Conservation (phyloP, 2,329 filamentous ascomycete species). For the Epichloe scottii region DNA sequence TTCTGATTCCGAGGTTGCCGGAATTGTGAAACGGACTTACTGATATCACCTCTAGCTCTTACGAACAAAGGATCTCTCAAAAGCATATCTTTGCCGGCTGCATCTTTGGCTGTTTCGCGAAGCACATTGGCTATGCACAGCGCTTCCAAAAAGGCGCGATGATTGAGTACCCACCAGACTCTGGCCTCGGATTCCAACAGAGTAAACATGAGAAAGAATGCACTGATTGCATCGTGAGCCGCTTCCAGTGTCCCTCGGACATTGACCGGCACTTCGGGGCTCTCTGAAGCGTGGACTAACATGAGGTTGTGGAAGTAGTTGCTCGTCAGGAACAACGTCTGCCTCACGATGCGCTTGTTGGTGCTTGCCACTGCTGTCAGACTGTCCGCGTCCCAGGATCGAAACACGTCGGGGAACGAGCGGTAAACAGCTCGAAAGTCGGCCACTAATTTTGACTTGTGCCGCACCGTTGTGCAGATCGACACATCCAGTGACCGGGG, state of each 20-base stretch:
- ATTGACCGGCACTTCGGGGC: constrained; percentile 50
- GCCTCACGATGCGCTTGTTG: constrained; percentile 55
- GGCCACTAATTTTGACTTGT: constrained; percentile 57
- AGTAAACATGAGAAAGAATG: constrained; percentile 62
- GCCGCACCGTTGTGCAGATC: constrained; percentile 53
- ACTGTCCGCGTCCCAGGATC: constrained; percentile 50
- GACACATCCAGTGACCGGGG: constrained; percentile 63
- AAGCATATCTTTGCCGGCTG: constrained; percentile 31
- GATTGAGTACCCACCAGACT: constrained; percentile 79
- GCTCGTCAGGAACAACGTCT: constrained; percentile 67
- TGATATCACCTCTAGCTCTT: constrained; percentile 47
- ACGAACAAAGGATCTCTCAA: constrained; percentile 44
- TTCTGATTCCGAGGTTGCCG: not conserved
- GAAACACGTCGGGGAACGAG: constrained; percentile 60
- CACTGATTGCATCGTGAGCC: constrained; percentile 59
- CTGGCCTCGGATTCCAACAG: constrained; percentile 59
- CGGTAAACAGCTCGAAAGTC: constrained; percentile 60
- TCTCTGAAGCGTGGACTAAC: constrained; percentile 62
- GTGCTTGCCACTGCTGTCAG: constrained; percentile 43
- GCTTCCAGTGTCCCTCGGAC: constrained; percentile 60
- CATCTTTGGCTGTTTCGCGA: constrained; percentile 35
- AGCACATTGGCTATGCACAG: constrained; percentile 53
- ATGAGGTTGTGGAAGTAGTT: constrained; percentile 78
- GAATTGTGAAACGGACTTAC: constrained; percentile 27
- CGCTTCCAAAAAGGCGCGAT: constrained; percentile 67